Conservation (phyloP, 2,329 filamentous ascomycete species). For the Pestalotiopsis sp. region DNA sequence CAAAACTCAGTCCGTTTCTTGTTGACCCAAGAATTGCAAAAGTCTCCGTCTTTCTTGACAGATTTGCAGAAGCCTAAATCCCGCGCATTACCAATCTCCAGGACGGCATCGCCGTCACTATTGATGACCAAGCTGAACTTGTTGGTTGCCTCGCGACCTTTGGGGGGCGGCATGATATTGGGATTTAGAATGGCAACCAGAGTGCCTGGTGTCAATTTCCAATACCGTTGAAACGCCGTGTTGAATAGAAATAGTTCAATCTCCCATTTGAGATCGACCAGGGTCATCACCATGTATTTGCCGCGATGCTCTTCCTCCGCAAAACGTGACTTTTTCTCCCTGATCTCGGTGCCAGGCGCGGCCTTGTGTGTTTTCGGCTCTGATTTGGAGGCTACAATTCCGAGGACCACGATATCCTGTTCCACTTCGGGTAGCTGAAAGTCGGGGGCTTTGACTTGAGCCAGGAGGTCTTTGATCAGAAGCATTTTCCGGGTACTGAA, state of each 20-base stretch:
- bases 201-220: constrained; percentile 91
- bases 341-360: constrained; percentile 40
- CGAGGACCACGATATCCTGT: constrained; percentile 87
- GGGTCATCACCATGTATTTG: constrained; percentile 90
- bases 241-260: constrained; percentile 92
- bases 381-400: constrained; percentile 85
- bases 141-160: constrained; percentile 73
- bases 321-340: constrained; percentile 35
- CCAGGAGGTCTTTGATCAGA: constrained; percentile 78
- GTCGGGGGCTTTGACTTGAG: constrained; percentile 77
- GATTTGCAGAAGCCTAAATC: constrained; percentile 90
- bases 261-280: constrained; percentile 89
- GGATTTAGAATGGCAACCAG: constrained; percentile 92
- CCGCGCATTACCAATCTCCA: constrained; percentile 83
- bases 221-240: constrained; percentile 87
- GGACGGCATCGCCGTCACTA: constrained; percentile 82
- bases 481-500: constrained; percentile 78
- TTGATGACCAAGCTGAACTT: constrained; percentile 84
- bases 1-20: constrained; percentile 86
- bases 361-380: constrained; percentile 67
- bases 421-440: constrained; percentile 83
- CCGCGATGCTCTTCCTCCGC: constrained; percentile 58
- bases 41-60: constrained; percentile 79
- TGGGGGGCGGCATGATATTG: constrained; percentile 82
- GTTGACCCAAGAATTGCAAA: constrained; percentile 85